Evolutionary conservation across 495 filamentous ascomycete species (phyloP), one percentile per base, ranked within the genome.

Genomic region (Staphylotrichum tortipilum): DNA sequence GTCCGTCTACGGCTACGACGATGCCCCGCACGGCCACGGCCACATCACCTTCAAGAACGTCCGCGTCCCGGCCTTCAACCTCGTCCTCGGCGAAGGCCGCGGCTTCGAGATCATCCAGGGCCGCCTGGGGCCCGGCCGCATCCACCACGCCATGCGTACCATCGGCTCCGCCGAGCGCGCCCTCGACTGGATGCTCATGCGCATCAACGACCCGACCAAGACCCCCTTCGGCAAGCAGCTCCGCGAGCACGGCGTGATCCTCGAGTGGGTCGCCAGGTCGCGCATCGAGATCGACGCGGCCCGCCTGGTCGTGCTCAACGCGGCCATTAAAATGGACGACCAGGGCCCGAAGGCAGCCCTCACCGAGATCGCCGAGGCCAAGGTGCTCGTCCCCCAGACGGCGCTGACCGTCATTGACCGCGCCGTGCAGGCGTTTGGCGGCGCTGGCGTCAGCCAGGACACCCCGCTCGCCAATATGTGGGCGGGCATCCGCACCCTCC

Each of bases 81-180:
- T 95, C 55, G 84, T 95, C 8, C 81, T 95, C 26, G 90, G 89
- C 43, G 85, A 88, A 64, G 88, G 89, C 49, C 81, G 89, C 39
- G 90, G 89, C n/a, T 95, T 95, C 68, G 90, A 95, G 65, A 94
- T 95, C 62, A 94, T 95, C 66, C 89, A 95, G 65, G 89, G 90
- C 29, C 84, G 89, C 37, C 79, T 95, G 24, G 89, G 89, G 4
- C 89, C 90, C 17, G 89, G 90, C 11, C 84, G 90, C 33, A 94
- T 95, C 63, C 90, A 95, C 70, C 90, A 95, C 69, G 86, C 85
- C 45, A 94, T 94, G 89, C 85, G 90, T 52, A 80, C 83, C 19
- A 88, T 95, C 66, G 89, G 89, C 36, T 83, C 85, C 23, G 84
- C 89, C 30, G 89, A 95, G 68, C 71, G 78, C 44, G 89, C 89